Conservation (phyloP, 306 rosid species). For the Myrica gale region DNA sequence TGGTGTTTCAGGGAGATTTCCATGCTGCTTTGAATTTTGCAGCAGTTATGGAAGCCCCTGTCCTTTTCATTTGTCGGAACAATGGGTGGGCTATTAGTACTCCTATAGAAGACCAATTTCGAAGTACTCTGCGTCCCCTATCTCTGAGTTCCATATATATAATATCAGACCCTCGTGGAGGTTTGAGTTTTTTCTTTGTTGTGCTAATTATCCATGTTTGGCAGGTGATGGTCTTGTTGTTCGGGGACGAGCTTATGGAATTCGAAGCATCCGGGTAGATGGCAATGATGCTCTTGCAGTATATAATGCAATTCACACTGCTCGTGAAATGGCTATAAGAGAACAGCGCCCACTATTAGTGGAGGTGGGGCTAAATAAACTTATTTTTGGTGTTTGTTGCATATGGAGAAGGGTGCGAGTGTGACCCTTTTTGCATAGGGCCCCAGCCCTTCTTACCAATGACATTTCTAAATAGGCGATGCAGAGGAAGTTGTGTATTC, state of each 20-base stretch:
- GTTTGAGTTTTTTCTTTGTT: background rate
- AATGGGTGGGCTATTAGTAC: constrained; percentile 71
- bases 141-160: background rate
- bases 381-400: background rate
- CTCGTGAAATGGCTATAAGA: constrained; percentile 55
- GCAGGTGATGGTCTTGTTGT: constrained; percentile 76
- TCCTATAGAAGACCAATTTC: constrained; percentile 52
- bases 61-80: constrained; percentile 53
- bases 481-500: background rate
- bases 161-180: background rate
- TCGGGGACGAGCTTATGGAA: constrained; percentile 67
- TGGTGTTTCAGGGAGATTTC: constrained; percentile 57
- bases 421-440: background rate
- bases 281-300: constrained; percentile 80
- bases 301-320: constrained; percentile 52
- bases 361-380: constrained; percentile 41
- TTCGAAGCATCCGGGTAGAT: constrained; percentile 62
- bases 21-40: constrained; percentile 62
- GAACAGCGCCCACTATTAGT: constrained; percentile 62
- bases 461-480: background rate
- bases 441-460: background rate
- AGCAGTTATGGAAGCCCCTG: constrained; percentile 58
- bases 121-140: constrained; percentile 38
- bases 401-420: background rate
- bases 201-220: constrained; percentile 14